These are phyloP conservation scores for Alloteropsis angusta DNA, from an alignment of 202 grass and related monocot species.

Conservation along the genomic window DNA sequence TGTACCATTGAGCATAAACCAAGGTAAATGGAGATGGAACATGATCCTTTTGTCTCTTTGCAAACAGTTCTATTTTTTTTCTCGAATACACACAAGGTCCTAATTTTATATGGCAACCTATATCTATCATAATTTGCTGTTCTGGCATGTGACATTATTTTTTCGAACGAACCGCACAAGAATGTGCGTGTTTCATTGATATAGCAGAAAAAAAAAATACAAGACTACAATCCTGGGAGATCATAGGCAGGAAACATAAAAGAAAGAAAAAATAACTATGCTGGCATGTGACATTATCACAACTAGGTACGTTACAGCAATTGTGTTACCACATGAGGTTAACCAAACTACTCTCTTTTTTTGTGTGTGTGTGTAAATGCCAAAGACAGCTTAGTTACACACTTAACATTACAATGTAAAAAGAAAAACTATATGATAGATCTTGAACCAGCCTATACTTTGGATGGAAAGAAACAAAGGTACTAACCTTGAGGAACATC, in stretches of 20 bases:
- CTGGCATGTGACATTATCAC: neutral
- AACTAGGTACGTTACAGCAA: neutral
- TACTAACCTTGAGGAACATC: constrained; percentile 83
- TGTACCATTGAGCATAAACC: neutral
- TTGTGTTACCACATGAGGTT: neutral
- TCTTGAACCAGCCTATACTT: neutral
- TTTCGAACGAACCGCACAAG: too few species aligned
- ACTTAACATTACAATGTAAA: neutral
- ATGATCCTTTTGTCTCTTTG: neutral
- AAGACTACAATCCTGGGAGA: too few species aligned
- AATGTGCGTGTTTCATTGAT: too few species aligned
- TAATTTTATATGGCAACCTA: neutral
- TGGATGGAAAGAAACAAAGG: neutral
- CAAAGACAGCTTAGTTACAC: neutral
- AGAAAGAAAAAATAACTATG: too few species aligned
- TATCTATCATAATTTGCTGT: neutral
- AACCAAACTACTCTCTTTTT: neutral
- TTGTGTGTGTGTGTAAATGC: neutral
- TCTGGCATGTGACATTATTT: neutral
- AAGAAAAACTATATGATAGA: neutral
- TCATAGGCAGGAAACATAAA: too few species aligned
- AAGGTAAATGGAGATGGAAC: neutral
- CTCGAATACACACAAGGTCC: too few species aligned
- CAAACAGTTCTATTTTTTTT: too few species aligned
- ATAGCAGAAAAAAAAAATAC: too few species aligned